Conservation (phyloP, 2,329 filamentous ascomycete species). For the Rosellinia necatrix region DNA sequence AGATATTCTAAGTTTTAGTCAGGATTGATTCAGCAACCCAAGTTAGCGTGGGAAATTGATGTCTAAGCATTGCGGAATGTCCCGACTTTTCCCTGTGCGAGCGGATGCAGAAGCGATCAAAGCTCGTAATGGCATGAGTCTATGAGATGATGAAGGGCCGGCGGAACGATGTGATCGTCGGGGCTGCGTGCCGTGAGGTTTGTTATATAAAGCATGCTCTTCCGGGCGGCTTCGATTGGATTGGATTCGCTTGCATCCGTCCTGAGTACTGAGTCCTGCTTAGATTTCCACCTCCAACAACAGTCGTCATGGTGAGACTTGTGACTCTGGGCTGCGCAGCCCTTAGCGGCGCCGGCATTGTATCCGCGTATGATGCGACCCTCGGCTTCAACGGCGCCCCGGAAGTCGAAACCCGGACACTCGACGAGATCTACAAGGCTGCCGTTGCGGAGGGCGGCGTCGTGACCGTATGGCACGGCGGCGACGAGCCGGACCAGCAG, state of each 20-base stretch:
- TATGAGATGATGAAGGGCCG: neutral
- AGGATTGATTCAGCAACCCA: constrained; percentile 8
- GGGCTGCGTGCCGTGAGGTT: neutral
- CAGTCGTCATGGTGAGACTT: constrained; percentile 8
- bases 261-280: neutral
- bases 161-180: too few species aligned
- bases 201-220: constrained; percentile 1
- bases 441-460: constrained; percentile 19
- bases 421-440: constrained; percentile 23
- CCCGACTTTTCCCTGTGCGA: neutral
- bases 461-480: constrained; percentile 19
- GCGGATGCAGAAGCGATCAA: neutral
- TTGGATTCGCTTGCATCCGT: neutral
- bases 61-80: neutral
- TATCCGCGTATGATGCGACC: constrained; percentile 9
- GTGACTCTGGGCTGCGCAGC: neutral
- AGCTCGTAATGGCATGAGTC: too few species aligned
- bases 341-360: neutral
- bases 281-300: neutral
- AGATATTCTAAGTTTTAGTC: neutral
- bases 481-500: constrained; percentile 20
- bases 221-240: neutral
- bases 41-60: neutral
- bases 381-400: constrained; percentile 15
- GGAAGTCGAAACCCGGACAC: constrained; percentile 17